Conservation (phyloP, 108 stramenopile species). For the Schizochytrium sp. region DNA sequence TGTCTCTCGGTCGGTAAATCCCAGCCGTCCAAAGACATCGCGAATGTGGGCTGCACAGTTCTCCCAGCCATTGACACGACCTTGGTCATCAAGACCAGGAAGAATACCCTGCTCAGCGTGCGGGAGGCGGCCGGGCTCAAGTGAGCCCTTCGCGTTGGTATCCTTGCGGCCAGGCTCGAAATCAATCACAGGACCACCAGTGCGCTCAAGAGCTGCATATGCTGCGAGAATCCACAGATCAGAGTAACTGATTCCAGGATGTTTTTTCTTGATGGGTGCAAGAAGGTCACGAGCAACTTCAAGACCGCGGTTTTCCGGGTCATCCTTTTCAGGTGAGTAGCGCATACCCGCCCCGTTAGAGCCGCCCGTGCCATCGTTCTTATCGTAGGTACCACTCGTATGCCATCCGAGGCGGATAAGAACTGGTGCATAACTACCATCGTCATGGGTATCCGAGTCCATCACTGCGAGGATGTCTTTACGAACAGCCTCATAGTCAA, state of each 20-base stretch:
- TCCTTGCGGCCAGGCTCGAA: slow-evolving; percentile 79
- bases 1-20: slow-evolving; percentile 87
- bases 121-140: slow-evolving; percentile 39
- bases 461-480: slow-evolving; percentile 27
- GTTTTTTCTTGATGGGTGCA: slow-evolving; percentile 88
- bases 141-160: neutral
- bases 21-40: slow-evolving; percentile 90
- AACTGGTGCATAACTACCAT: slow-evolving; percentile 74
- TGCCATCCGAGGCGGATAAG: slow-evolving; percentile 96
- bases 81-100: slow-evolving; percentile 70
- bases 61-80: slow-evolving; percentile 75
- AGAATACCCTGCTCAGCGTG: slow-evolving; percentile 70
- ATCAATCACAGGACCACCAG: slow-evolving; percentile 85
- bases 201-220: slow-evolving; percentile 80
- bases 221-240: slow-evolving; percentile 95
- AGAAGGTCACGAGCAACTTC: slow-evolving; percentile 81
- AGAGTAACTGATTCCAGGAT: slow-evolving; percentile 88
- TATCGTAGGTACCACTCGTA: slow-evolving; percentile 86
- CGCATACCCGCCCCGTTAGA: slow-evolving; percentile 92
- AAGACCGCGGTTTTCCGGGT: slow-evolving; percentile 93
- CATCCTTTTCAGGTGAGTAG: slow-evolving; percentile 87
- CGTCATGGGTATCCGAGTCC: slow-evolving; percentile 34
- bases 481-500: slow-evolving; percentile 48
- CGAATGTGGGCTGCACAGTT: slow-evolving; percentile 72
- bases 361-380: slow-evolving; percentile 81